Percentiles rank a stretch among this genome's conserved stretches.
These are phyloP conservation scores for Ceratobasidium papillatum DNA, from an alignment of 1,284 basidiomycete genomes.

Conservation along the genomic window DNA sequence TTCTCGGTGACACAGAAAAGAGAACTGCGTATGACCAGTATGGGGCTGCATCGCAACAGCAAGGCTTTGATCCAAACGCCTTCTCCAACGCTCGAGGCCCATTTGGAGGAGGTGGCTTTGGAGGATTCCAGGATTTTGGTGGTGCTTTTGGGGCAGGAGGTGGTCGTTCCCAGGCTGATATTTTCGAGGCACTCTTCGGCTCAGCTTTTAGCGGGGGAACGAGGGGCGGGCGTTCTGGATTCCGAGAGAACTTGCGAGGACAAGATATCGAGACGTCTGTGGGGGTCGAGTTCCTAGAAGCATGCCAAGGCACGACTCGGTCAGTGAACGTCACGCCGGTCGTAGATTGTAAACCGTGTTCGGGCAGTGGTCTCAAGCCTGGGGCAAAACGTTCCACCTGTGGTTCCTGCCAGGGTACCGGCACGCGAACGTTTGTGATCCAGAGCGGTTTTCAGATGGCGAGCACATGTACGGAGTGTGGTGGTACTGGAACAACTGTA, in stretches of 20 bases:
- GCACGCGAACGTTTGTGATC: slow-evolving; percentile 90
- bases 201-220: slow-evolving; percentile 66
- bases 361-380: slow-evolving; percentile 85
- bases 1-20: slow-evolving; percentile 93
- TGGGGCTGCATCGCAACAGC: slow-evolving; percentile 92
- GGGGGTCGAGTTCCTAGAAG: slow-evolving; percentile 88
- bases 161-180: slow-evolving; percentile 64
- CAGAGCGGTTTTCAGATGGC: slow-evolving; percentile 98
- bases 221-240: slow-evolving; percentile 56
- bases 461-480: slow-evolving; percentile 86
- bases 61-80: slow-evolving; percentile 90
- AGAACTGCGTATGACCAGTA: slow-evolving; percentile 93
- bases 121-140: slow-evolving; percentile 73
- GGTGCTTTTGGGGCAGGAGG: slow-evolving; percentile 68
- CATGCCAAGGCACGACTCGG: slow-evolving; percentile 88
- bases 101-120: slow-evolving; percentile 69
- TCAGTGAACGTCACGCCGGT: slow-evolving; percentile 84
- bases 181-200: slow-evolving; percentile 92
- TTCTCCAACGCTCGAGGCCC: slow-evolving; percentile 61
- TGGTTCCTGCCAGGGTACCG: slow-evolving; percentile 83
- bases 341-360: slow-evolving; percentile 84
- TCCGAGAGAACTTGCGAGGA: slow-evolving; percentile 69
- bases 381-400: slow-evolving; percentile 89
- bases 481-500: slow-evolving; percentile 83
- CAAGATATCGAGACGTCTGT: slow-evolving; percentile 86